Conservation (phyloP, 768 basidiomycete genomes). For the Chalciporus chontae region DNA sequence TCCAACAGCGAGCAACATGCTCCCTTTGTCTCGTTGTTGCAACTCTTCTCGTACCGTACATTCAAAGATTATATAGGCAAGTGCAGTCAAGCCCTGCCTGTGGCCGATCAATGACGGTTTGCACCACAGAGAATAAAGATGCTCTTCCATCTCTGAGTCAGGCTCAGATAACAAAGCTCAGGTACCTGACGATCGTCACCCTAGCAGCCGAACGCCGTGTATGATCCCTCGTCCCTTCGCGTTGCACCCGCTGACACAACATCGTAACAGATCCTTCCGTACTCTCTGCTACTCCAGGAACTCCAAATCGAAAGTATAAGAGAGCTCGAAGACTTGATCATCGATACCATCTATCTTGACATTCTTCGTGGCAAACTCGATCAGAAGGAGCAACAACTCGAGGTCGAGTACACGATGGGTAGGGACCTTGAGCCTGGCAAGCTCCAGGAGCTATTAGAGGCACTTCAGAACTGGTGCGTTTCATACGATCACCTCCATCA, state of each 20-base stretch:
- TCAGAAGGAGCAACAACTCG: slow-evolving; percentile 85
- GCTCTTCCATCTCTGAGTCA: slow-evolving; percentile 63
- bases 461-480: slow-evolving; percentile 65
- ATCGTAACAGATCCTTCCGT: slow-evolving; percentile 68
- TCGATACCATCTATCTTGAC: slow-evolving; percentile 93
- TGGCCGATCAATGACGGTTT: slow-evolving; percentile 1
- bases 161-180: slow-evolving; percentile 82
- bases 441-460: slow-evolving; percentile 54
- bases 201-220: slow-evolving; percentile 78
- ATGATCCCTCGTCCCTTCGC: slow-evolving; percentile 25
- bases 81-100: slow-evolving; percentile 10
- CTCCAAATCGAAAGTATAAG: slow-evolving; percentile 79
- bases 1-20: slow-evolving; percentile 59
- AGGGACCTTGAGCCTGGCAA: slow-evolving; percentile 82
- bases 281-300: slow-evolving; percentile 62
- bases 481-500: background rate
- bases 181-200: slow-evolving; percentile 88
- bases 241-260: background rate
- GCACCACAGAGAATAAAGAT: slow-evolving; percentile 56
- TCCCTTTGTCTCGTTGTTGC: slow-evolving; percentile 60
- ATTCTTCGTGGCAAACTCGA: slow-evolving; percentile 89
- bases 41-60: slow-evolving; percentile 89
- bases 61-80: slow-evolving; percentile 79
- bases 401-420: slow-evolving; percentile 91
- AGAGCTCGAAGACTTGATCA: slow-evolving; percentile 93